Conservation (phyloP, 1,284 basidiomycete species). For the Ganoderma leucocontextum region DNA sequence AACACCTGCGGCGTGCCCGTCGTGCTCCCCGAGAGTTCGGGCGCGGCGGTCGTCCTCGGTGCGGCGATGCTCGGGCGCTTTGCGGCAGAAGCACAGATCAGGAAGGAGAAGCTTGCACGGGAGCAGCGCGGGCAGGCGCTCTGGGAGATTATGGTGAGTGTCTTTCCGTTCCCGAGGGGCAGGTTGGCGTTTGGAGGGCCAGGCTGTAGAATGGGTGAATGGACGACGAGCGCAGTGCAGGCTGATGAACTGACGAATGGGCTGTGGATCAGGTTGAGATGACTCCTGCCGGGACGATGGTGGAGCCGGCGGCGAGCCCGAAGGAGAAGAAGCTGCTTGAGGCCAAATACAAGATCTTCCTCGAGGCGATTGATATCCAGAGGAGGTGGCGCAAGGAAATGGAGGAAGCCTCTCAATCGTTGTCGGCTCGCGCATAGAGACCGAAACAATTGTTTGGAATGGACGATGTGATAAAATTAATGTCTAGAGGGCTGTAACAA, state of each 20-base stretch:
- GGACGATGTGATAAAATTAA: conserved; percentile 6
- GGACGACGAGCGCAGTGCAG: not conserved
- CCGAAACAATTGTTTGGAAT: conserved; percentile 4
- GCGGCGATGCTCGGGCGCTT: conserved; percentile 94
- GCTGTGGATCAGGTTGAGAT: conserved; percentile 75
- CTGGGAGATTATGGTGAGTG: conserved; percentile 92
- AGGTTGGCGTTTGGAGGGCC: too few relatives aligned
- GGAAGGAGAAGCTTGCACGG: conserved; percentile 48
- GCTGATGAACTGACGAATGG: not conserved
- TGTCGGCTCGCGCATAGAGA: not conserved
- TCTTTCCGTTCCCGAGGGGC: not conserved
- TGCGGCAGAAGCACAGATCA: conserved; percentile 70
- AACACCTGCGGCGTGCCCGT: conserved; percentile 87
- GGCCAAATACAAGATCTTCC: conserved; percentile 95
- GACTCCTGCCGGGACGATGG: conserved; percentile 85
- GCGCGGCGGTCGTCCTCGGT: conserved; percentile 90
- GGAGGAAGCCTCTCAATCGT: conserved; percentile 56
- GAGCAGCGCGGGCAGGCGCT: conserved; percentile 72
- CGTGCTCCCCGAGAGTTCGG: conserved; percentile 81
- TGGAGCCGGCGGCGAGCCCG: conserved; percentile 70
- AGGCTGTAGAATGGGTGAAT: not conserved
- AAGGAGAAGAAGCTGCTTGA: conserved; percentile 81
- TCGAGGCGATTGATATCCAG: conserved; percentile 89
- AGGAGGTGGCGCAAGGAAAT: conserved; percentile 81
- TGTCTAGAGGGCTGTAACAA: conserved; percentile 4